Percentiles rank a stretch among this genome's conserved stretches.
Evolutionary conservation across 2,329 filamentous ascomycete species (phyloP).

Genomic region (Dactylellina cionopaga): DNA sequence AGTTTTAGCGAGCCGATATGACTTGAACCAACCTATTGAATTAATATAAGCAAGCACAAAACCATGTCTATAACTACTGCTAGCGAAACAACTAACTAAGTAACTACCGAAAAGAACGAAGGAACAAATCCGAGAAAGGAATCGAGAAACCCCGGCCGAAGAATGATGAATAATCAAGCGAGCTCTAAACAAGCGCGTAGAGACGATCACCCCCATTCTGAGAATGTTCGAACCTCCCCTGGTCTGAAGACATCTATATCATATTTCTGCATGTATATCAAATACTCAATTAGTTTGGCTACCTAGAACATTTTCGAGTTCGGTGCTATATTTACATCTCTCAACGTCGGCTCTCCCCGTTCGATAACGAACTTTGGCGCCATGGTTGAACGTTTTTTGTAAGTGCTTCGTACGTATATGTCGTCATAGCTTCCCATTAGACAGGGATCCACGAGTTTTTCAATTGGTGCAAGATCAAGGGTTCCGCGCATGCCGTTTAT

Average conservation of each 20-base stretch:
- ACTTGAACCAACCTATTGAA: too few relatives aligned
- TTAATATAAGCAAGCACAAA: too few relatives aligned
- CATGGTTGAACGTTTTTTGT: conserved; percentile 13
- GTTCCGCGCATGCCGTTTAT: conserved; percentile 43
- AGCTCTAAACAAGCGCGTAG: conserved; percentile 29
- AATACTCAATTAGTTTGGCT: too few relatives aligned
- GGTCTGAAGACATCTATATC: conserved; percentile 2
- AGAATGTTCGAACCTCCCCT: neutral
- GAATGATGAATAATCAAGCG: conserved; percentile 34
- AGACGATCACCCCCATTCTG: conserved; percentile 1
- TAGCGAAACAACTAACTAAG: too few relatives aligned
- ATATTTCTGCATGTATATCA: neutral
- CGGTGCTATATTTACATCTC: conserved; percentile 24
- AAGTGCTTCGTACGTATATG: conserved; percentile 21
- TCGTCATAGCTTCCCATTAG: conserved; percentile 28
- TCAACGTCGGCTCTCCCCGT: conserved; percentile 32
- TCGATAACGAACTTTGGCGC: conserved; percentile 25
- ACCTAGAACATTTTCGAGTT: neutral
- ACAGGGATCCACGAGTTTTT: neutral
- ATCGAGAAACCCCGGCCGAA: conserved; percentile 23
- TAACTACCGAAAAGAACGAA: too few relatives aligned
- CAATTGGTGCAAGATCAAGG: conserved; percentile 15
- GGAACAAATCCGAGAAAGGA: too few relatives aligned
- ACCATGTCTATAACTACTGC: too few relatives aligned
- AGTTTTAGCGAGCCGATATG: conserved; percentile 23